Conservation (phyloP, 106 monocot genomes). For the Ottelia alismoides region DNA sequence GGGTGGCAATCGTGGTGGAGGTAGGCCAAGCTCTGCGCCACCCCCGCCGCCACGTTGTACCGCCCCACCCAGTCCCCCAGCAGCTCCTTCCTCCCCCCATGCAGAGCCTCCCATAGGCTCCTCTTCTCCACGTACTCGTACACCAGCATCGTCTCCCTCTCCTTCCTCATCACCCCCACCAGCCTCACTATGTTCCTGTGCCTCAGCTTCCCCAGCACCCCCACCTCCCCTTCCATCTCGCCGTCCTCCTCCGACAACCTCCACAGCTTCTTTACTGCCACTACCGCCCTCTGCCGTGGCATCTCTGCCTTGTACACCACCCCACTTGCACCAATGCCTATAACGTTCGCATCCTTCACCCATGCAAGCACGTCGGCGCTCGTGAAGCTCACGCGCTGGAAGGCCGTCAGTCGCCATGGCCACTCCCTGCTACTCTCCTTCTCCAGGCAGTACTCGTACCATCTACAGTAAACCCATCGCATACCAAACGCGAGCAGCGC, state of each 20-base stretch:
- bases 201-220: constrained; percentile 29
- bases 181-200: constrained; percentile 62
- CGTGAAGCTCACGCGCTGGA: constrained; percentile 38
- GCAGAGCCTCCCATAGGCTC: too few species aligned
- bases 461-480: constrained; percentile 13
- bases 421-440: constrained; percentile 35
- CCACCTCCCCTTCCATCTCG: constrained; percentile 34
- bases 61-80: constrained; percentile 43
- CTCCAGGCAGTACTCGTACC: constrained; percentile 33
- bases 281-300: constrained; percentile 4
- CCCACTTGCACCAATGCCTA: constrained; percentile 46
- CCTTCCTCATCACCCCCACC: too few species aligned
- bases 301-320: constrained; percentile 48
- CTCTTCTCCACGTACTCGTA: too few species aligned
- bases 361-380: constrained; percentile 38
- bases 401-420: constrained; percentile 45
- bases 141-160: too few species aligned
- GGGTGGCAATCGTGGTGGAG: constrained; percentile 55
- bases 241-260: constrained; percentile 1
- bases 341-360: constrained; percentile 46
- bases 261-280: constrained; percentile 57
- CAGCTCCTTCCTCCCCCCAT: constrained; percentile 4
- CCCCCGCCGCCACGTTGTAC: constrained; percentile 44
- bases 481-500: constrained; percentile 10
- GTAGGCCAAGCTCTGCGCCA: constrained; percentile 50